Conservation (phyloP, 306 rosid genomes). For the Potentilla sterilis region DNA sequence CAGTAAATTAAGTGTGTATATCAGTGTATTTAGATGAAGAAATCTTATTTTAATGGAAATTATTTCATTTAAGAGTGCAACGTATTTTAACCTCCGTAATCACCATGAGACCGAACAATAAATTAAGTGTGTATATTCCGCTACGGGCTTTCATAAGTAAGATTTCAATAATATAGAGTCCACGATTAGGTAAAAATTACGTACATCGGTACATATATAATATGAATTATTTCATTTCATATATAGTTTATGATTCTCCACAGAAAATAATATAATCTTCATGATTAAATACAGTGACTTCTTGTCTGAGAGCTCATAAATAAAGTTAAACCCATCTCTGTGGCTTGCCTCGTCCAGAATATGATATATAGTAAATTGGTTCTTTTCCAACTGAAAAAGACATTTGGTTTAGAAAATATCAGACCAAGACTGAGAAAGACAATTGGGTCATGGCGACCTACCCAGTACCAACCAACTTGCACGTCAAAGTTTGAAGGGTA, state of each 20-base stretch:
- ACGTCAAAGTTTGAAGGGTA: conserved; percentile 21
- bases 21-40: too few relatives aligned
- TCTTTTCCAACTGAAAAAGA: conserved; percentile 7
- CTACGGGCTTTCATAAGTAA: background rate
- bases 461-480: background rate
- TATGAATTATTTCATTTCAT: too few relatives aligned
- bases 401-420: background rate
- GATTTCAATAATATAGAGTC: background rate
- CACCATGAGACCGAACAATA: too few relatives aligned
- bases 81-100: too few relatives aligned
- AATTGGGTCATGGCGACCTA: conserved; percentile 8
- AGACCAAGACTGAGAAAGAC: background rate
- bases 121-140: background rate
- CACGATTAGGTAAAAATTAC: background rate
- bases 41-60: too few relatives aligned
- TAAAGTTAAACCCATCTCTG: background rate
- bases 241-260: background rate
- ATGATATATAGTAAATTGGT: background rate
- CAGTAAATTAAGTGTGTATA: too few relatives aligned
- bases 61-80: too few relatives aligned
- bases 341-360: background rate
- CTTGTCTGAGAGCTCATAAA: conserved; percentile 15
- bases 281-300: background rate
- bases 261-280: background rate
- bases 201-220: background rate